Conservation (phyloP, 495 filamentous ascomycete genomes). For the Podospora comata region DNA sequence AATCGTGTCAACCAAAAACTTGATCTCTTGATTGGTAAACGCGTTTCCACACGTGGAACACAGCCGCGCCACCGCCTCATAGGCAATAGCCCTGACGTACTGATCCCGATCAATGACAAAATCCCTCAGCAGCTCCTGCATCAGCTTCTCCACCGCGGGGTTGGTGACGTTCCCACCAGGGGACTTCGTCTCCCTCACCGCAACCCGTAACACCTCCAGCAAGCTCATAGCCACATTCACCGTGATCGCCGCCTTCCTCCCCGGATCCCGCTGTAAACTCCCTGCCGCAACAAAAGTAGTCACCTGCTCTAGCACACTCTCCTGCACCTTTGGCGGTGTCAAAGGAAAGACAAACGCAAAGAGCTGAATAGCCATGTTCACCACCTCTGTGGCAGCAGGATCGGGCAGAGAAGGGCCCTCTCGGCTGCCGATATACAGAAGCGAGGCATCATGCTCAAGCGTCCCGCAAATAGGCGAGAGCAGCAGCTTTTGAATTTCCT, state of each 20-base stretch:
- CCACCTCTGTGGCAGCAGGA: conserved; percentile 86
- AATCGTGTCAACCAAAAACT: conserved; percentile 88
- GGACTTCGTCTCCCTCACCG: conserved; percentile 72
- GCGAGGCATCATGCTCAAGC: conserved; percentile 83
- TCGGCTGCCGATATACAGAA: conserved; percentile 63
- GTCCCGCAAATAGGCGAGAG: conserved; percentile 76
- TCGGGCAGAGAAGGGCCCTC: conserved; percentile 56
- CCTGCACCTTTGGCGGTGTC: conserved; percentile 85
- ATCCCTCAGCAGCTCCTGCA: conserved; percentile 78
- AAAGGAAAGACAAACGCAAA: conserved; percentile 89
- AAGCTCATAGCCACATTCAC: conserved; percentile 87
- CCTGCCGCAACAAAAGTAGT: conserved; percentile 78
- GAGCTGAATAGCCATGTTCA: conserved; percentile 86
- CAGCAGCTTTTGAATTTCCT: conserved; percentile 64
- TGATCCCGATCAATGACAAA: conserved; percentile 80
- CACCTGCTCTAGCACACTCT: conserved; percentile 91
- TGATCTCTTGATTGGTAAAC: conserved; percentile 85
- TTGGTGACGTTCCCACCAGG: conserved; percentile 70
- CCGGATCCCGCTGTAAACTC: conserved; percentile 77
- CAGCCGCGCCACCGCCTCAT: conserved; percentile 82
- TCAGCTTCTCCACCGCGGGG: conserved; percentile 74
- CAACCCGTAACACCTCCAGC: conserved; percentile 74
- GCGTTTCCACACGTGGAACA: conserved; percentile 85
- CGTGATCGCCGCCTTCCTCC: conserved; percentile 81
- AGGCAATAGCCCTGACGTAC: conserved; percentile 79